Conservation (phyloP, 768 basidiomycete species). For the Galerina marginata region DNA sequence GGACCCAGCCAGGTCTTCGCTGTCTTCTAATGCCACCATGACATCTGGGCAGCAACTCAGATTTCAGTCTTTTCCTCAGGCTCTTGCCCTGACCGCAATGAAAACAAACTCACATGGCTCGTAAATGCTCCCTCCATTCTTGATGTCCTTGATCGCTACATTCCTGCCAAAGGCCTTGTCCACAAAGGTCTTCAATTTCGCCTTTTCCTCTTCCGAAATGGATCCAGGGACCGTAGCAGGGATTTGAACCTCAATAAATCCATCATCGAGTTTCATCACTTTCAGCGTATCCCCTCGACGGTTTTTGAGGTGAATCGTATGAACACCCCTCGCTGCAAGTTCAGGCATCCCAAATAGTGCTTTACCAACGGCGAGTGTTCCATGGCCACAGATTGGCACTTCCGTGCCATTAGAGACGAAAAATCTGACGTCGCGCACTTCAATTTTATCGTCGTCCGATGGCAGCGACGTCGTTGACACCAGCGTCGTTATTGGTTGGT, state of each 20-base stretch:
- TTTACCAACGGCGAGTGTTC: conserved; percentile 47
- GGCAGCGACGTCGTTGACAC: conserved; percentile 31
- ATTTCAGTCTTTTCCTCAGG: background rate
- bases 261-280: conserved; percentile 35
- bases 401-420: conserved; percentile 36
- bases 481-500: conserved; percentile 49
- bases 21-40: conserved; percentile 47
- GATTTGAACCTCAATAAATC: conserved; percentile 44
- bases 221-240: conserved; percentile 31
- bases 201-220: conserved; percentile 34
- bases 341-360: conserved; percentile 41
- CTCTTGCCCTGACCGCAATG: background rate
- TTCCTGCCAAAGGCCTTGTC: conserved; percentile 45
- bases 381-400: conserved; percentile 48
- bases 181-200: conserved; percentile 34
- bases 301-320: conserved; percentile 41
- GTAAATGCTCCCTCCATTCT: conserved; percentile 39
- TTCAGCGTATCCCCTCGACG: conserved; percentile 28
- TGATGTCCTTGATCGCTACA: conserved; percentile 39
- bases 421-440: conserved; percentile 42
- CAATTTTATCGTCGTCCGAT: conserved; percentile 27
- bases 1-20: conserved; percentile 39
- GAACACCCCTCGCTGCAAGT: conserved; percentile 28
- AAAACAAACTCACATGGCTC: conserved; percentile 32
- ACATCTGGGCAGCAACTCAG: conserved; percentile 30